Evolutionary conservation across 169 alveolate genomes (phyloP).

Genomic region (Eimeria necatrix): DNA sequence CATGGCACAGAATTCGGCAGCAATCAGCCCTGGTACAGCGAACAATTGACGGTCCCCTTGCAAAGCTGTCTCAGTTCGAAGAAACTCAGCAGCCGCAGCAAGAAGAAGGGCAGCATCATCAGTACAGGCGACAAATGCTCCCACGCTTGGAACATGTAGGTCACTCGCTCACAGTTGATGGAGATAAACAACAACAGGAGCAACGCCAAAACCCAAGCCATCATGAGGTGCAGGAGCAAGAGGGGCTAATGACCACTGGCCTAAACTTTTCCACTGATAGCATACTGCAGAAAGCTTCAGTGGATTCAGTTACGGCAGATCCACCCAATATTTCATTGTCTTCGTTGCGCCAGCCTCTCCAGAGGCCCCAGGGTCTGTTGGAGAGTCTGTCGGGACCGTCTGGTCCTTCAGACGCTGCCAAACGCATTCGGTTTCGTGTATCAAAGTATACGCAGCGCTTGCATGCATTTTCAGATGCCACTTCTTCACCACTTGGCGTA

Average conservation of each 20-base stretch:
- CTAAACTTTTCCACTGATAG: not conserved
- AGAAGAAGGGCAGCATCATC: not conserved
- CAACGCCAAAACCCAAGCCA: not conserved
- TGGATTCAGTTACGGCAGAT: not conserved
- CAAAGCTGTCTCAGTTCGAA: slow-evolving; percentile 25
- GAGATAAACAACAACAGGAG: slow-evolving; percentile 3
- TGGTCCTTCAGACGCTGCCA: too few species aligned
- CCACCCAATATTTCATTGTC: too few species aligned
- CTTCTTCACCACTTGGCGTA: not conserved
- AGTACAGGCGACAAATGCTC: not conserved
- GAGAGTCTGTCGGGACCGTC: too few species aligned
- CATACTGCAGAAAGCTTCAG: not conserved
- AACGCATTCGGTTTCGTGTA: slow-evolving; percentile 60
- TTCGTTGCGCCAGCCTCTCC: too few species aligned
- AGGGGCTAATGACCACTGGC: not conserved
- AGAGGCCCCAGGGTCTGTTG: too few species aligned
- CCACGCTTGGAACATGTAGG: not conserved
- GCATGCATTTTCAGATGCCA: slow-evolving; percentile 42
- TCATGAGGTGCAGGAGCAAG: not conserved
- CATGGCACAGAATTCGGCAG: slow-evolving; percentile 14
- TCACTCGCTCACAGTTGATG: not conserved
- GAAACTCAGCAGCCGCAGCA: slow-evolving; percentile 51
- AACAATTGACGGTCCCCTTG: slow-evolving; percentile 62
- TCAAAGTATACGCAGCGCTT: slow-evolving; percentile 77
- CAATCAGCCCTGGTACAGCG: slow-evolving; percentile 60